phyloP scores from a whole-genome alignment of 2,329 filamentous ascomycete genomes.

The Claviceps sp. region DNA sequence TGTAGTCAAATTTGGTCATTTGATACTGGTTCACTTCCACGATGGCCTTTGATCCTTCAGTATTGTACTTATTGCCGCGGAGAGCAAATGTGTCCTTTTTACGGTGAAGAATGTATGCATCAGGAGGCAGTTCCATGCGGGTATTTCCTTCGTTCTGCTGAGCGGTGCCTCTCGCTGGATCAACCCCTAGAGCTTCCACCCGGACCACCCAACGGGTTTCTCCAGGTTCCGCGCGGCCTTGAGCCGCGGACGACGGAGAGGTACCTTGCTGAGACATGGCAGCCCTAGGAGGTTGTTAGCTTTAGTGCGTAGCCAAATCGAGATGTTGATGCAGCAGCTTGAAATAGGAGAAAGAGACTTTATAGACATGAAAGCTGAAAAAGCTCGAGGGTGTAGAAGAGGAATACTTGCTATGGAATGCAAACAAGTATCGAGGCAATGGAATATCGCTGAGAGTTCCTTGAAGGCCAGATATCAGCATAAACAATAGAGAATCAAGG shows the following conservation, averaged over 20 bases:
- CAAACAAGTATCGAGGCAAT: not conserved
- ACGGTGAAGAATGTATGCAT: constrained; percentile 33
- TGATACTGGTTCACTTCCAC: constrained; percentile 64
- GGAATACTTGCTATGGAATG: not conserved
- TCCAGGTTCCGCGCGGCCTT: constrained; percentile 1
- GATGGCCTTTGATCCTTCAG: constrained; percentile 37
- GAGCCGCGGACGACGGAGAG: constrained; percentile 10
- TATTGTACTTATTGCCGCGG: constrained; percentile 35
- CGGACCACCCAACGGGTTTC: constrained; percentile 14
- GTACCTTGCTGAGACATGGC: constrained; percentile 22
- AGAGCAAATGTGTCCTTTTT: constrained; percentile 22
- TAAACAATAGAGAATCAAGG: not conserved
- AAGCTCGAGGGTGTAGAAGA: not conserved
- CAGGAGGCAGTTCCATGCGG: constrained; percentile 44
- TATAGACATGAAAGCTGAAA: no score
- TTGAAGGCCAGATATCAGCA: not conserved
- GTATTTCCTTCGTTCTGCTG: constrained; percentile 23
- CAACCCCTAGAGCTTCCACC: constrained; percentile 27
- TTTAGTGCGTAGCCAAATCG: not conserved
- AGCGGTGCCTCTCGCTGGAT: constrained; percentile 25
- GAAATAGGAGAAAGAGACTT: not conserved
- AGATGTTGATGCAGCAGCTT: not conserved
- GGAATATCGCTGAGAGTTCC: not conserved
- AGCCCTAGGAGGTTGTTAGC: not conserved
- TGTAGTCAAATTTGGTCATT: constrained; percentile 44